A percentile compares a stretch with the other conserved stretches of the same genome.
Evolutionary conservation across 345 rosid genomes (phyloP).

Genomic region (Populus tremula): DNA sequence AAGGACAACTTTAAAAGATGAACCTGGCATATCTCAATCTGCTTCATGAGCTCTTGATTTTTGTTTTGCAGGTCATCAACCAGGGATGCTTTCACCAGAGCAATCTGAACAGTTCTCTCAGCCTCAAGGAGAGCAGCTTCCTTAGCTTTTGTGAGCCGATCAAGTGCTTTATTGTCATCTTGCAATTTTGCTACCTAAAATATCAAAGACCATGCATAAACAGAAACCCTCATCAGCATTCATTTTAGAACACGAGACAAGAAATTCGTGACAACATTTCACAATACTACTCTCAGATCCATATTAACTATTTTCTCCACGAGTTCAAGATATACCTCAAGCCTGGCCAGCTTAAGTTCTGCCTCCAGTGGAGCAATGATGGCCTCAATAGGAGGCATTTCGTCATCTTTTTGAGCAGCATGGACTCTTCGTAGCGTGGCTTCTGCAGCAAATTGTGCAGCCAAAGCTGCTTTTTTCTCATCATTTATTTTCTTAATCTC

Average conservation of each 20-base stretch:
- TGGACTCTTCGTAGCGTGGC: constrained; percentile 53
- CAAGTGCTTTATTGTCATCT: constrained; percentile 51
- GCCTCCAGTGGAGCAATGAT: constrained; percentile 50
- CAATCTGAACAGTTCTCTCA: constrained; percentile 49
- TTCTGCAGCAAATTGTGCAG: constrained; percentile 55
- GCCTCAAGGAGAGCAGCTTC: constrained; percentile 54
- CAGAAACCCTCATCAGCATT: background rate
- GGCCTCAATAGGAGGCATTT: constrained; percentile 59
- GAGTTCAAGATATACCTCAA: constrained; percentile 33
- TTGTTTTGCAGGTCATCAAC: constrained; percentile 55
- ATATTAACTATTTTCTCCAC: background rate
- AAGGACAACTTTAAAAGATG: background rate
- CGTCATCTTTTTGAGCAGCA: constrained; percentile 55
- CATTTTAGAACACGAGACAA: background rate
- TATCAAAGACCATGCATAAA: constrained; percentile 1
- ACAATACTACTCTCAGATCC: background rate
- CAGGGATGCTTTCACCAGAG: constrained; percentile 49
- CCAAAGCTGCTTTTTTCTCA: constrained; percentile 45
- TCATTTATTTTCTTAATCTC: constrained; percentile 49
- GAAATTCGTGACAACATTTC: background rate
- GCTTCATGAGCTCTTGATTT: constrained; percentile 52
- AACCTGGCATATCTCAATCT: constrained; percentile 56
- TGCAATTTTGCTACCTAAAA: constrained; percentile 41
- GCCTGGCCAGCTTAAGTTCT: constrained; percentile 47
- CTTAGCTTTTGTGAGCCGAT: constrained; percentile 50